Percentiles rank a stretch among this genome's conserved stretches.
These are phyloP conservation scores for Kwoniella shivajii DNA, from an alignment of 1,284 basidiomycete species.

Conservation along the genomic window DNA sequence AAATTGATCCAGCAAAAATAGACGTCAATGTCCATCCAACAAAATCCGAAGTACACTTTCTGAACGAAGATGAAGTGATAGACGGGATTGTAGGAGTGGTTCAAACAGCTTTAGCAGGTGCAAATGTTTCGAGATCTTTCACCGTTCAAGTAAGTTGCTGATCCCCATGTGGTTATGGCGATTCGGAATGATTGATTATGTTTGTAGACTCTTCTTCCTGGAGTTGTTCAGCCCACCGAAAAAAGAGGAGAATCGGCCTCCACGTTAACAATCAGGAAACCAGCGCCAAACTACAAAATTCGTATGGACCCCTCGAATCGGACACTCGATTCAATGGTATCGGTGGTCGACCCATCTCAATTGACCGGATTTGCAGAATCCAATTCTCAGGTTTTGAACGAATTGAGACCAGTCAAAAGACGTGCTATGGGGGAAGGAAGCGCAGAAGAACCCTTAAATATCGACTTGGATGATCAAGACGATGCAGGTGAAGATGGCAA, in stretches of 20 bases:
- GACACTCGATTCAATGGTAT: constrained; percentile 92
- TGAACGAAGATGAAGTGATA: constrained; percentile 88
- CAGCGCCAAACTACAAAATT: constrained; percentile 82
- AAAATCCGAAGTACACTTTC: constrained; percentile 93
- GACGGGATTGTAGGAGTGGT: constrained; percentile 76
- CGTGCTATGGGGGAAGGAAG: constrained; percentile 36
- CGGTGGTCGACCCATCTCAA: constrained; percentile 40
- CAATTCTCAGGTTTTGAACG: constrained; percentile 4
- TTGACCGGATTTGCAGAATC: constrained; percentile 25
- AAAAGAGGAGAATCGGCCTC: constrained; percentile 22
- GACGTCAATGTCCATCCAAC: constrained; percentile 99
- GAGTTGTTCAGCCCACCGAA: constrained; percentile 32
- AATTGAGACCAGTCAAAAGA: constrained; percentile 28
- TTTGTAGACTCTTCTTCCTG: constrained; percentile 53
- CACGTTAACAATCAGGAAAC: constrained; percentile 34
- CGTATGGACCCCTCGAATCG: constrained; percentile 84
- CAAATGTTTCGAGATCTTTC: constrained; percentile 70
- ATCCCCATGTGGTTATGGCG: neutral
- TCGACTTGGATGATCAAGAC: constrained; percentile 28
- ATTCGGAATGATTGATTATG: neutral
- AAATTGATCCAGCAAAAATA: constrained; percentile 81
- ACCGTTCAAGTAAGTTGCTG: constrained; percentile 69
- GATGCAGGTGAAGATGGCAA: constrained; percentile 18
- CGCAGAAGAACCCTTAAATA: constrained; percentile 21
- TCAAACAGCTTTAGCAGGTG: constrained; percentile 66